Evolutionary conservation across 257 asterid genomes (phyloP).

Genomic region (Agastache rugosa): DNA sequence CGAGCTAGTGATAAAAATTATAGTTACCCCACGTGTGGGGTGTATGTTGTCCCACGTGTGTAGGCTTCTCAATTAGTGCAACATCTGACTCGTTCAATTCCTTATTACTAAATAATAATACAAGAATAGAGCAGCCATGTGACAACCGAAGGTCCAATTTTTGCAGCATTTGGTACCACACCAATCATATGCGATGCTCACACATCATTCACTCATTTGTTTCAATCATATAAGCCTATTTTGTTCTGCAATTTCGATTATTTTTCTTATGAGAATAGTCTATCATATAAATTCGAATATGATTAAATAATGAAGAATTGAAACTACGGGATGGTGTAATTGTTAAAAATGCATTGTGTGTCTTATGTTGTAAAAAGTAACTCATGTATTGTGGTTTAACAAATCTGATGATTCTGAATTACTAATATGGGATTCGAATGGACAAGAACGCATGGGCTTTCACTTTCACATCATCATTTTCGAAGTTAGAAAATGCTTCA

Average conservation of each 20-base stretch:
- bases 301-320: too few species aligned
- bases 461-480: too few species aligned
- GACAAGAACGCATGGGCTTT: too few species aligned
- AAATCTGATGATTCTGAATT: too few species aligned
- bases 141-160: conserved; percentile 23
- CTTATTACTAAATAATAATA: neutral
- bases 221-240: conserved; percentile 7
- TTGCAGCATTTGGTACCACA: conserved; percentile 35
- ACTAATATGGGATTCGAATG: too few species aligned
- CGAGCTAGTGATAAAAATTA: neutral
- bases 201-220: conserved; percentile 19
- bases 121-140: conserved; percentile 9
- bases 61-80: neutral
- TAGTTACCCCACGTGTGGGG: neutral
- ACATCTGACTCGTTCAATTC: neutral
- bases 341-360: too few species aligned
- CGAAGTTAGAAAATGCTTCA: too few species aligned
- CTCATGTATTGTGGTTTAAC: too few species aligned
- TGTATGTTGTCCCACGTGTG: conserved; percentile 19
- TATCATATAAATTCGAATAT: too few species aligned
- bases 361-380: too few species aligned
- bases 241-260: neutral
- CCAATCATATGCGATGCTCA: conserved; percentile 35
- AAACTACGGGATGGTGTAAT: too few species aligned
- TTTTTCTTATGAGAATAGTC: neutral